Conservation (phyloP, 768 basidiomycete species). For the Tephrocybe sp. region DNA sequence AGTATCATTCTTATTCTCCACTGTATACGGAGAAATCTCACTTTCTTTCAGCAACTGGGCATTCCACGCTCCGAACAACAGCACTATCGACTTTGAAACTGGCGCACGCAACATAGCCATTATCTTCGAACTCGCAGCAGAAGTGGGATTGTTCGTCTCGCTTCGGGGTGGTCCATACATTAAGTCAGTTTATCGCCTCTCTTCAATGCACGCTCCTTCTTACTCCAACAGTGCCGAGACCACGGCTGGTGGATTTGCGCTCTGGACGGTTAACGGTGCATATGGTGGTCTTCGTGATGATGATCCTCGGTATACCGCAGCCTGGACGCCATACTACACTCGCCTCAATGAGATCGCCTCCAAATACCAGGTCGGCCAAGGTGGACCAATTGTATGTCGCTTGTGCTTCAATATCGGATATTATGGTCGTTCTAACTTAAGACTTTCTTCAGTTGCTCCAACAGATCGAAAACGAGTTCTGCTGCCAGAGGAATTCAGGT, state of each 20-base stretch:
- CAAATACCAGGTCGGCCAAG: conserved; percentile 6
- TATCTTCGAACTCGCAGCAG: conserved; percentile 7
- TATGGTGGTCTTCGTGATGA: conserved; percentile 7
- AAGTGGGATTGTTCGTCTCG: conserved; percentile 9
- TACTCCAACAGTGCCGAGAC: conserved; percentile 1
- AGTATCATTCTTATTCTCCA: background rate
- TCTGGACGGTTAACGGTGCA: conserved; percentile 8
- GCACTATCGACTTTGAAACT: conserved; percentile 11
- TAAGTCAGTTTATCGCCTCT: background rate
- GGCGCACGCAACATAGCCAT: conserved; percentile 5
- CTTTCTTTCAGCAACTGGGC: conserved; percentile 2
- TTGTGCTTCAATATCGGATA: background rate
- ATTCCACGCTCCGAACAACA: conserved; percentile 10
- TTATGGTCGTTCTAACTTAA: background rate
- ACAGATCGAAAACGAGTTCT: conserved; percentile 11
- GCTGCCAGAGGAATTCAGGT: conserved; percentile 5
- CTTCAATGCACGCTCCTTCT: background rate
- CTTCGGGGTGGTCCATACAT: conserved; percentile 9
- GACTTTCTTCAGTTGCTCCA: conserved; percentile 2
- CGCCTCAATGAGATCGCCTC: conserved; percentile 9
- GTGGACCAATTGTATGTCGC: conserved; percentile 3
- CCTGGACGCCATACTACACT: conserved; percentile 7
- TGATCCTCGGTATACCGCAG: conserved; percentile 9
- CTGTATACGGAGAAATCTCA: background rate
- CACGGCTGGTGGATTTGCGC: conserved; percentile 9